Evolutionary conservation across 2,329 filamentous ascomycete genomes (phyloP), one percentile per base, ranked within the genome.

Genomic region (Phyllosticta citrichinensis): DNA sequence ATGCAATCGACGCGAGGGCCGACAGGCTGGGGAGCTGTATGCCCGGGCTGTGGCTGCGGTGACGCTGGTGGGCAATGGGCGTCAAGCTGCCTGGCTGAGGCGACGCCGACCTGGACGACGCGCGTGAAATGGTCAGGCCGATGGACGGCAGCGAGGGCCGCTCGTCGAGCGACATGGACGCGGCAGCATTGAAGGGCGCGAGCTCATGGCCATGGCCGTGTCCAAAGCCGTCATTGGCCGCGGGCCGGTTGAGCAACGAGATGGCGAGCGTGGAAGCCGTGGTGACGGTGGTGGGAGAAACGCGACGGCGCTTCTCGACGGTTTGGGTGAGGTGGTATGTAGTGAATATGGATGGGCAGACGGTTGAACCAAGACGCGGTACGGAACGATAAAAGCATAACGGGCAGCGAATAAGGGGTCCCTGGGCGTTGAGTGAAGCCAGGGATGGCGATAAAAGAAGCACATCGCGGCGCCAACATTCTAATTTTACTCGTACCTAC

Each of bases 181-280:
- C 71, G 14, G 40, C 12, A 70, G 73, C 77, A 40, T 73, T 79
- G 69, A 79, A 75, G 17, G 76, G 70, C 33, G 77, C 72, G 68
- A 80, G 73, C 65, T 80, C 74, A 69, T 76, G 72, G 22, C 47
- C 40, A 50, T 22, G 22, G 22, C 22, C 22, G 55, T 68, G 72
- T 70, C 62, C 80, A n/a, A 51, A 47, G 53, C 20, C 22, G 50
- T 58, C 81, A 72, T 82, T 78, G 78, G 81, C 79, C 77, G 81
- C 79, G 66, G 82, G 80, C 80, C 80, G 77, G 69, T 82, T 83
- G 62, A 83, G 76, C 70, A 83, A 73, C 35, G 73, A 75, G 69
- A 80, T 79, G 75, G 81, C 81, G 74, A 84, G 80, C 70, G 81
- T 80, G 74, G 80, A 84, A 76, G 82, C 79, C 79, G 79, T 82